A percentile compares a stretch with the other conserved stretches of the same genome.
Evolutionary conservation across 805 yeast genomes (phyloP).

Genomic region (Metschnikowia bowlesiae): DNA sequence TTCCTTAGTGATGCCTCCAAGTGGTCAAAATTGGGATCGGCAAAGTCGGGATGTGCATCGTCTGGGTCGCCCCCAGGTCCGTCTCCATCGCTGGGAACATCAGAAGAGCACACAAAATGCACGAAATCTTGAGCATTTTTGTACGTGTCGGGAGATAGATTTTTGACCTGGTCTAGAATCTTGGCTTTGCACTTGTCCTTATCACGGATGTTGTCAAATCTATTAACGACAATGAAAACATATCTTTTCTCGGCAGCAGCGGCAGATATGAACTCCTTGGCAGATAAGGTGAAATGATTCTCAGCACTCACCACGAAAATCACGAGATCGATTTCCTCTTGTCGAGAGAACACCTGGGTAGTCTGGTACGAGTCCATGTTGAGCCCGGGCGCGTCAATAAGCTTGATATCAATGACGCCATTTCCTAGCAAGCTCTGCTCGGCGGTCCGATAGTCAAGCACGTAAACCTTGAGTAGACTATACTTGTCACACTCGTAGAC

Average conservation of each 20-base stretch:
- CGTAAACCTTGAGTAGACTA: conserved; percentile 72
- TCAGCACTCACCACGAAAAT: conserved; percentile 96
- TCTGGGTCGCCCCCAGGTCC: conserved; percentile 26
- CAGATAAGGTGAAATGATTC: conserved; percentile 90
- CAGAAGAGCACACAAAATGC: conserved; percentile 77
- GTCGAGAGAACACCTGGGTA: conserved; percentile 89
- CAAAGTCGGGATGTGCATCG: conserved; percentile 26
- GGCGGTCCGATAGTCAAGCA: conserved; percentile 66
- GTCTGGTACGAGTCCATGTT: conserved; percentile 92
- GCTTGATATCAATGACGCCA: conserved; percentile 86
- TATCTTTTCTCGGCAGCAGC: conserved; percentile 90
- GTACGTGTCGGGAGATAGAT: conserved; percentile 83
- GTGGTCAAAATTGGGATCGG: conserved; percentile 69
- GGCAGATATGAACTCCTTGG: conserved; percentile 85
- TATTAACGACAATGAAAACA: conserved; percentile 90
- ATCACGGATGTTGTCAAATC: conserved; percentile 81
- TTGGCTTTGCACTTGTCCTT: conserved; percentile 72
- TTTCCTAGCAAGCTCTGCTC: conserved; percentile 73
- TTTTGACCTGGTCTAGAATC: conserved; percentile 80
- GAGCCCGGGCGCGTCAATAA: conserved; percentile 96
- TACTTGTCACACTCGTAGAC: conserved; percentile 73
- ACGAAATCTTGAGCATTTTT: conserved; percentile 88
- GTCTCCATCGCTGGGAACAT: conserved; percentile 37
- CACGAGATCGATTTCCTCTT: conserved; percentile 94
- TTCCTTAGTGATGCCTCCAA: conserved; percentile 80